Evolutionary conservation across 352 stramenopile species (phyloP).

Genomic region (Globisporangium paddicum): DNA sequence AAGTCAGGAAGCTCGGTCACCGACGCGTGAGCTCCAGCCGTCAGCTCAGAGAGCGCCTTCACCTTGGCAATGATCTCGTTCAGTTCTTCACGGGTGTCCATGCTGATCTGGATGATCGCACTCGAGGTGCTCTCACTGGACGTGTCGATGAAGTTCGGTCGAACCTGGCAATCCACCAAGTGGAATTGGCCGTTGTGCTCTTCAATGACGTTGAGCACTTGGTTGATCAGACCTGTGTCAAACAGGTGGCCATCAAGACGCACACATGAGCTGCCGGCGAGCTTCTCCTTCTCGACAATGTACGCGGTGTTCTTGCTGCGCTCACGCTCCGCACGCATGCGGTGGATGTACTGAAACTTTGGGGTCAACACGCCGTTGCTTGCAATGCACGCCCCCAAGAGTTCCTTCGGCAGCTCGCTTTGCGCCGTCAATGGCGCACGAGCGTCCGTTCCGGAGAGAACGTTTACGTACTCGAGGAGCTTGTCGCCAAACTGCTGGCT

Average conservation of each 20-base stretch:
- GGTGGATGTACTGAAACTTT: constrained; percentile 91
- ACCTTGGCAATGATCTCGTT: constrained; percentile 87
- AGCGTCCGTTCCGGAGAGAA: constrained; percentile 52
- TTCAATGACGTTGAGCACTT: constrained; percentile 94
- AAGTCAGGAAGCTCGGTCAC: constrained; percentile 80
- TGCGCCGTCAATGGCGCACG: constrained; percentile 41
- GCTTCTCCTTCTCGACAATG: constrained; percentile 57
- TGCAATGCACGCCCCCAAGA: constrained; percentile 89
- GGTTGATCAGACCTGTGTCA: constrained; percentile 95
- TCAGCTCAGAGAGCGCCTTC: constrained; percentile 72
- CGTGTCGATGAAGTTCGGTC: constrained; percentile 57
- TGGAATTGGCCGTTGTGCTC: constrained; percentile 83
- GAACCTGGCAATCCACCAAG: constrained; percentile 90
- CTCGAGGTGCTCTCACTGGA: constrained; percentile 49
- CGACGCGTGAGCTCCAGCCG: constrained; percentile 78
- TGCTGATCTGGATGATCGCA: constrained; percentile 80
- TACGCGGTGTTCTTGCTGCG: constrained; percentile 65
- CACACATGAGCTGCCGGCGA: constrained; percentile 77
- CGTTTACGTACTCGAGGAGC: constrained; percentile 83
- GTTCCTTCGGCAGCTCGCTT: constrained; percentile 63
- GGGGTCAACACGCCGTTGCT: constrained; percentile 82
- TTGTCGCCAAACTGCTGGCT: constrained; percentile 94
- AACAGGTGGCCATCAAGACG: constrained; percentile 93
- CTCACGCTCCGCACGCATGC: constrained; percentile 83
- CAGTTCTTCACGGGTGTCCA: constrained; percentile 68